Evolutionary conservation across 257 asterid species (phyloP), one percentile per base, ranked within the genome.

Genomic region (Cynanchum wilfordii): DNA sequence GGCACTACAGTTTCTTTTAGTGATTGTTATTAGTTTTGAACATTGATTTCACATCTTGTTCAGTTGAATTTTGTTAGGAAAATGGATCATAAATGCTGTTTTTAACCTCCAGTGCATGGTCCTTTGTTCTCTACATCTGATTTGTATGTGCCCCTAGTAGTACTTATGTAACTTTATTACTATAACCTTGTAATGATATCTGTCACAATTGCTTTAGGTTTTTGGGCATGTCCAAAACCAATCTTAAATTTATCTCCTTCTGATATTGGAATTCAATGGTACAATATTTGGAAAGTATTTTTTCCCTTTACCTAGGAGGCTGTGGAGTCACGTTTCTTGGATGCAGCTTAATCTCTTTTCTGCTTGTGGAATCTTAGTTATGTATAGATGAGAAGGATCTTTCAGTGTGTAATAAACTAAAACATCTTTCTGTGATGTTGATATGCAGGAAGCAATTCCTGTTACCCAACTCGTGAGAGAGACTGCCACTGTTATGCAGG

Each of bases 401-500:
- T 51, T 22, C 66, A n/a, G 11, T 62, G 52, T 22, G 30, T 68
- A 68, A 81, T 76, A 63, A 76, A 36, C 22, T 72, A 45, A 20
- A 38, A 24, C 74, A 73, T n/a, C 72, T 59, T 36, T 51, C 75
- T 66, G 55, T 57, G 64, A 64, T 62, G 52, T 66, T 66, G 22
- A 54, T 74, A 24, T 78, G 17, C 65, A 95, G 99, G 99, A 95
- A 86, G 83, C 93, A 54, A 92, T 95, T 80, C 99, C 98, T 54
- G 97, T 90, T 70, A 95, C 99, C 69, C 99, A 95, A 70, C 82
- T 95, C 79, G 99, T 95, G 82, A 84, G 99, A 88, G 99, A 95
- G 82, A 95, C 99, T 44, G 99, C 99, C 68, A 86, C 96, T 40
- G 99, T 95, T 72, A 95, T 95, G 99, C 99, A 95, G 82, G 99